Evolutionary conservation across 768 basidiomycete genomes (phyloP).

Genomic region (Rhizopogon sp.): DNA sequence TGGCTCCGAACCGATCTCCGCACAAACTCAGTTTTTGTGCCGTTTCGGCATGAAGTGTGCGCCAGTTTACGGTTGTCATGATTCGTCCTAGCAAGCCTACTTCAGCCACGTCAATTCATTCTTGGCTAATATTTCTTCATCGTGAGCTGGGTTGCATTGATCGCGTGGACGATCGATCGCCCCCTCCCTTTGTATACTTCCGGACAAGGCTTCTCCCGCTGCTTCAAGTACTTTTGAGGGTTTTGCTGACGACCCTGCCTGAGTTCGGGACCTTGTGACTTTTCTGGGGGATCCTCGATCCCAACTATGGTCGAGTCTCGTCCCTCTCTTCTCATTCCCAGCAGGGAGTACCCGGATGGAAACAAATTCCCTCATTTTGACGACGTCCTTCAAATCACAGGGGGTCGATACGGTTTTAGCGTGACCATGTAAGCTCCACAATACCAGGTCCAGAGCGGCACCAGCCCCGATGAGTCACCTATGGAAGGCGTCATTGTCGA

Average conservation of each 20-base stretch:
- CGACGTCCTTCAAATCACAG: neutral
- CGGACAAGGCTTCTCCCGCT: too few relatives aligned
- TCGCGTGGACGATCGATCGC: neutral
- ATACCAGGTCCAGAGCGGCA: neutral
- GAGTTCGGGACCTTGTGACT: neutral
- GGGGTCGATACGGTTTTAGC: neutral
- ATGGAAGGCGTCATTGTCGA: neutral
- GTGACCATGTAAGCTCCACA: neutral
- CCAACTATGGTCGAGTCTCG: neutral
- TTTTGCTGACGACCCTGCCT: too few relatives aligned
- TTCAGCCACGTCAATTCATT: conserved; percentile 2
- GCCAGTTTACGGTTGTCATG: neutral
- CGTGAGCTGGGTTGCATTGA: neutral
- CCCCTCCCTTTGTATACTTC: too few relatives aligned
- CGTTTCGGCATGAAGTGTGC: conserved; percentile 1
- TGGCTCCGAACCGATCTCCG: conserved; percentile 24
- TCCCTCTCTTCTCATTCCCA: neutral
- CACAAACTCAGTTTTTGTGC: conserved; percentile 16
- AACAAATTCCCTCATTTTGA: neutral
- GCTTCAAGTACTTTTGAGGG: too few relatives aligned
- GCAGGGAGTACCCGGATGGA: neutral
- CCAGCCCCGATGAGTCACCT: neutral
- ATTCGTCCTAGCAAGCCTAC: neutral
- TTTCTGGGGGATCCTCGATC: neutral
- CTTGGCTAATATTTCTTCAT: neutral